Evolutionary conservation across 2,329 filamentous ascomycete species (phyloP).

Genomic region (Westerdykella sp.): DNA sequence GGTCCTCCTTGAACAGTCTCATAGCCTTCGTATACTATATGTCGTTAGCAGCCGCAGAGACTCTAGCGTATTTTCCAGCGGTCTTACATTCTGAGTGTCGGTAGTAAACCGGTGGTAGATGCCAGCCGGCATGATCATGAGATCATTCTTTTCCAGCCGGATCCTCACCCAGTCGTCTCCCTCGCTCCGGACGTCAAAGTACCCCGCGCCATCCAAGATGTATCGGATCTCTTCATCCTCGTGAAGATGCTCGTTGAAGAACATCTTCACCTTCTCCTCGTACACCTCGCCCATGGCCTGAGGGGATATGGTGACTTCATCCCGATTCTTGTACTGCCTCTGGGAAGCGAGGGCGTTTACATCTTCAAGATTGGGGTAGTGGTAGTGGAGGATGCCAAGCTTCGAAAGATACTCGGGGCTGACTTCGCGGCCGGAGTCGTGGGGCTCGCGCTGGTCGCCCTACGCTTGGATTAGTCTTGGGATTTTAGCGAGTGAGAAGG

Average conservation of each 20-base stretch:
- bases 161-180: conserved; percentile 88
- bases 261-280: conserved; percentile 87
- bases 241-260: conserved; percentile 93
- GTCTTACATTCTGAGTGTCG: conserved; percentile 75
- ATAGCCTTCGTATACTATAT: conserved; percentile 86
- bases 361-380: conserved; percentile 55
- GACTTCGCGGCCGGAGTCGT: conserved; percentile 74
- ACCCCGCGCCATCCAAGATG: conserved; percentile 80
- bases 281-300: conserved; percentile 78
- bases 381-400: conserved; percentile 75
- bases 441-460: conserved; percentile 89
- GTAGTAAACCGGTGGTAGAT: conserved; percentile 99
- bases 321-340: conserved; percentile 87
- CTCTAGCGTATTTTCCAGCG: not conserved
- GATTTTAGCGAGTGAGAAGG: not conserved
- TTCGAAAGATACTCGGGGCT: conserved; percentile 58
- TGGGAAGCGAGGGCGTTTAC: conserved; percentile 69
- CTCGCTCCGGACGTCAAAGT: conserved; percentile 82
- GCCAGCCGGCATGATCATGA: conserved; percentile 88
- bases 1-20: conserved; percentile 95
- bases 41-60: conserved; percentile 11
- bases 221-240: conserved; percentile 99
- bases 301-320: conserved; percentile 85
- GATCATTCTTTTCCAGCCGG: conserved; percentile 72
- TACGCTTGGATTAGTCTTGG: conserved; percentile 36